phyloP scores from a whole-genome alignment of 805 yeast genomes.

The Ogataea trehaloabstinens region DNA sequence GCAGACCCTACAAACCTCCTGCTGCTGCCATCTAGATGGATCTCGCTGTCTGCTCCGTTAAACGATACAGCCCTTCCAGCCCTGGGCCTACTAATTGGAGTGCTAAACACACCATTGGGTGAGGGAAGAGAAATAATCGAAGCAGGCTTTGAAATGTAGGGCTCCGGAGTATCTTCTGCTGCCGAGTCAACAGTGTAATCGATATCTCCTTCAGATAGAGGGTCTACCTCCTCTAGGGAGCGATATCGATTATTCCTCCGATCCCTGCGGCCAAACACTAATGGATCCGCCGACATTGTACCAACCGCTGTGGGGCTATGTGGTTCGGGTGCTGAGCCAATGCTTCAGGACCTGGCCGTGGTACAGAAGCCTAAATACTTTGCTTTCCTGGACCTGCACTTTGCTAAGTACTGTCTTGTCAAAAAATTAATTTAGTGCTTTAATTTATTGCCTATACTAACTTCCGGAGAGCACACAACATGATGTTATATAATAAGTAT shows the following conservation, averaged over 20 bases:
- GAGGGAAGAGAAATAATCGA: conserved; percentile 17
- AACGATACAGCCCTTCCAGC: conserved; percentile 11
- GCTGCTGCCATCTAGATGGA: neutral
- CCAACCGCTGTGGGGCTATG: no score
- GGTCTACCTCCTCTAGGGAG: conserved; percentile 7
- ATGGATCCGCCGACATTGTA: neutral
- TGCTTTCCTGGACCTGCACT: conserved; percentile 11
- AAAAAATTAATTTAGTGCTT: no score
- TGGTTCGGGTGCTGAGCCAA: no score
- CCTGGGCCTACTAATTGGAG: neutral
- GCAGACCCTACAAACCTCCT: neutral
- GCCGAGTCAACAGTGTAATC: conserved; percentile 5
- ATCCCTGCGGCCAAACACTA: neutral
- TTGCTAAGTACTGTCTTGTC: no score
- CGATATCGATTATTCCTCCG: conserved; percentile 1
- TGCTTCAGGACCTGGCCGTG: no score
- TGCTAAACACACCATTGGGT: conserved; percentile 11
- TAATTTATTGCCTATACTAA: no score
- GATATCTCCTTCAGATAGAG: conserved; percentile 10
- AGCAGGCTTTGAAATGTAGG: conserved; percentile 1
- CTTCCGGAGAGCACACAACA: no score
- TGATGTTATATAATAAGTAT: no score
- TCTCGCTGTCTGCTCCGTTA: conserved; percentile 5
- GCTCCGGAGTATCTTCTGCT: conserved; percentile 1
- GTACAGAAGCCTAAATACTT: neutral